These are phyloP conservation scores for Bacidia gigantensis DNA, from an alignment of 495 filamentous ascomycete genomes.

Conservation along the genomic window DNA sequence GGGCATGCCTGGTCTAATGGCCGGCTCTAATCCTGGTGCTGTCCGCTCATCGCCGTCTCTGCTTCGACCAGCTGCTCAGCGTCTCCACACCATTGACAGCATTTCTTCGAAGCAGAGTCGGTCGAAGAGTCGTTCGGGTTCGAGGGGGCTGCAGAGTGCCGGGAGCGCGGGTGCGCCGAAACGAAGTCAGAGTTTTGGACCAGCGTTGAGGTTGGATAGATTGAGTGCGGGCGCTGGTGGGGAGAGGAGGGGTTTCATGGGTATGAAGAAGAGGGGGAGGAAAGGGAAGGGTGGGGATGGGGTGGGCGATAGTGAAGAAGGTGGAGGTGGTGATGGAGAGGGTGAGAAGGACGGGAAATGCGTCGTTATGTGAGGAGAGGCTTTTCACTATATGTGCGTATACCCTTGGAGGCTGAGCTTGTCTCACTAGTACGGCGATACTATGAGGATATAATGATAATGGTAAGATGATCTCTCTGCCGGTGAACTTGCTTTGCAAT, in stretches of 20 bases:
- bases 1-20: conserved; percentile 1
- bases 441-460: too few relatives aligned
- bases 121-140: conserved; percentile 18
- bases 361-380: conserved; percentile 43
- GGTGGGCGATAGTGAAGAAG: conserved; percentile 24
- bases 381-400: too few relatives aligned
- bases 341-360: conserved; percentile 35
- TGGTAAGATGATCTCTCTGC: too few relatives aligned
- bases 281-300: conserved; percentile 26
- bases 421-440: too few relatives aligned
- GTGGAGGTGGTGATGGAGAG: conserved; percentile 8
- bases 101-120: conserved; percentile 19
- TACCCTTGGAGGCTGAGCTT: too few relatives aligned
- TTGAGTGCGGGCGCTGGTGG: conserved; percentile 14
- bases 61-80: conserved; percentile 31
- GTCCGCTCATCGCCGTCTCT: conserved; percentile 17
- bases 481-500: too few relatives aligned
- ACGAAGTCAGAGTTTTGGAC: conserved; percentile 27
- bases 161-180: conserved; percentile 19
- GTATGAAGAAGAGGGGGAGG: conserved; percentile 26
- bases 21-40: conserved; percentile 9
- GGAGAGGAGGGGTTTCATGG: conserved; percentile 38
- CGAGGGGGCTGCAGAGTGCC: conserved; percentile 21
- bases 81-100: conserved; percentile 37
- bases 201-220: conserved; percentile 11